Conservation (phyloP, 495 filamentous ascomycete genomes). For the Copromyces sp. region DNA sequence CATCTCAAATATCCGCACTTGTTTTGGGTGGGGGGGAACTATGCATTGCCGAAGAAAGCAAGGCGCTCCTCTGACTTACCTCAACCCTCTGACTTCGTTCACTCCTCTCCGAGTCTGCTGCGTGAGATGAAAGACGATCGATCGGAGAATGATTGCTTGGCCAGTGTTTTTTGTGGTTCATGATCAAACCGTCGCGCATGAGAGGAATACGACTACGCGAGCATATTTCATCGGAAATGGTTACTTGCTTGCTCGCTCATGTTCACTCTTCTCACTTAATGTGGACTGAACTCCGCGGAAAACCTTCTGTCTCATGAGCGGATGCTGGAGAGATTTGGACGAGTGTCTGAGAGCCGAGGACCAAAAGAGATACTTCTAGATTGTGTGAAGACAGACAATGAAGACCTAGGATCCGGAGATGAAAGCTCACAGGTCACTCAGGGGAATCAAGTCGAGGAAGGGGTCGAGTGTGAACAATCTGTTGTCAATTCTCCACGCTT, state of each 20-base stretch:
- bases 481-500: not conserved
- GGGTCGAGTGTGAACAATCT: not conserved
- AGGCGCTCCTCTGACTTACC: fast-evolving
- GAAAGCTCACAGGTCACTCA: not conserved
- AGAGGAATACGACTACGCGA: not conserved
- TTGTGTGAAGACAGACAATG: fast-evolving
- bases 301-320: not conserved
- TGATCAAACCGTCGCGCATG: not conserved
- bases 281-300: not conserved
- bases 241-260: not conserved
- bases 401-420: not conserved
- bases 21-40: not conserved
- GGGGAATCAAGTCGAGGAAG: not conserved
- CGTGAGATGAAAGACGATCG: not conserved
- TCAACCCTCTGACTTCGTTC: not conserved
- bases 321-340: not conserved
- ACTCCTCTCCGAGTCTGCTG: not conserved
- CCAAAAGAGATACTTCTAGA: fast-evolving
- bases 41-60: not conserved
- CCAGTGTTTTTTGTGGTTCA: not conserved
- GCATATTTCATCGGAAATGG: not conserved
- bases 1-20: not conserved
- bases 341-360: not conserved
- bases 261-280: too few relatives aligned
- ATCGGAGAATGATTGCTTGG: not conserved